Evolutionary conservation across 331 rosid genomes (phyloP), one percentile per base, ranked within the genome.

Genomic region (Phaseolus coccineus): DNA sequence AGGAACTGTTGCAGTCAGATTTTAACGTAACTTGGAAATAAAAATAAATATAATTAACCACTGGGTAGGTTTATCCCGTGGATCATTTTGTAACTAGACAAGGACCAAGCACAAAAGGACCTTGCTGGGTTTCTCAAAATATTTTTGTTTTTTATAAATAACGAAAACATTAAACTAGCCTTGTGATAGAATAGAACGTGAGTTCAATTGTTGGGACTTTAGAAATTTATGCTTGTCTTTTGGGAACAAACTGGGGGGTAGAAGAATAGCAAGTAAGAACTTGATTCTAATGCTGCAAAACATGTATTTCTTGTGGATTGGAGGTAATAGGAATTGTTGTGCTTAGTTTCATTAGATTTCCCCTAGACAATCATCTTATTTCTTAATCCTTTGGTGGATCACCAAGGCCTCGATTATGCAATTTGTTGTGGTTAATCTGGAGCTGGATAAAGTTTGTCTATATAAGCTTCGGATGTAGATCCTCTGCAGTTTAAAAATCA

Each of bases 21-120:
- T 80, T 71, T 6, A 27, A 44, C 40, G 11, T 28, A 59, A 42
- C 19, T 27, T 13, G 11, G 30, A 14, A 7, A 37, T 28, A 59
- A 16, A 8, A 33, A 16, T 0, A 33, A 39, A 40, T 3, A 42
- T 42, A 9, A 42, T 42, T 42, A 35, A 37, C 30, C 19, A 37
- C 37, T 53, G 7, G 16, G 1, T 39, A 16, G 24, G 14, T 24
- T 57, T 74, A 13, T 40, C 14, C 30, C 22, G 4, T 25, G n/a
- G 42, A 35, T 11, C 52, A 35, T 52, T 74, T 74, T 74, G 70
- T 58, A 59, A 44, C 58, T 0, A 10, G 70, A 75, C 79, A 59
- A 47, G 8, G 27, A 33, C 58, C 28, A 27, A 27, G 48, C 35
- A 72, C 50, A 19, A 61, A 75, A 63, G 69, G 53, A 22, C 31